Evolutionary conservation across 371 early-diverging fungal species (phyloP), one percentile per base, ranked within the genome.

Genomic region (Mucor sp.): DNA sequence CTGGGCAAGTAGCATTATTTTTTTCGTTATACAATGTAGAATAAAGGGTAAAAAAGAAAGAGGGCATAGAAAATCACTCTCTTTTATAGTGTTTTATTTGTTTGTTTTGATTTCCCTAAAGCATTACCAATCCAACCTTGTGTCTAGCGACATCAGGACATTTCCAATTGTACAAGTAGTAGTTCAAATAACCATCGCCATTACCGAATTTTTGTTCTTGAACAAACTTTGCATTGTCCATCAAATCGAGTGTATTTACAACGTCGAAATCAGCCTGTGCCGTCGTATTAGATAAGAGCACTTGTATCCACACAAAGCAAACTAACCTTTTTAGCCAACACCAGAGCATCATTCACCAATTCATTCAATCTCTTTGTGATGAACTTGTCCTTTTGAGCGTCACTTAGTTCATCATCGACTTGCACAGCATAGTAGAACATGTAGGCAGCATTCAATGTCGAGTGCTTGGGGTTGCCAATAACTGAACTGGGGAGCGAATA

Each of bases 141-240:
- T 83, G 74, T 32, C 83, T 72, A 19, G 77, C 76, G 19, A 97
- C 74, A 37, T 84, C 85, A 62, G 87, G 87, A 60, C 93, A 91
- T 67, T 86, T 82, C 90, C 94, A 99, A 83, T 99, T 99, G 84
- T 94, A 99, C 69, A 98, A 75, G 74, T 99, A 99, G 74, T 92
- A 99, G 78, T 97, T 91, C 64, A 99, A 82, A 67, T 84, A 80
- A 5, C 99, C 99, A 71, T 98, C 97, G 44, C 99, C 99, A 28
- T 87, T 85, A 33, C 93, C 94, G 76, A 98, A 99, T 76, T 92
- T 92, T 60, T 95, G 90, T 25, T 93, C 91, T 0, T 91, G 85
- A 1, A 93, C 79, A 69, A 93, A 91, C 65, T 78, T 59, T 0
- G 76, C 66, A 81, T 96, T 96, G 62, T 95, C 93, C 91, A 94